These are phyloP conservation scores for Zangia roseola DNA, from an alignment of 768 basidiomycete species.

Conservation along the genomic window DNA sequence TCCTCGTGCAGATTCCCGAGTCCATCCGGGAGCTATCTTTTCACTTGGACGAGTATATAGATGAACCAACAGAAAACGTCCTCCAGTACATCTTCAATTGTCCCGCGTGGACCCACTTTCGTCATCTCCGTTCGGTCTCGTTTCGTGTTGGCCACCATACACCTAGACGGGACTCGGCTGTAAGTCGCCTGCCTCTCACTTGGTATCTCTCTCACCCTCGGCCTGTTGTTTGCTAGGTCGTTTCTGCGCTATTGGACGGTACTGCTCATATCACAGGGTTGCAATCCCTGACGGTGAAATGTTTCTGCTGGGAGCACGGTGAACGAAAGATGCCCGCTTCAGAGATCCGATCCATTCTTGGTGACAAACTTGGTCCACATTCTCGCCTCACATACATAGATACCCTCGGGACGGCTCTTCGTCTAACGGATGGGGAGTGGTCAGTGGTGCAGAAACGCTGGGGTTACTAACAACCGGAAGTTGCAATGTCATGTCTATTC, in stretches of 20 bases:
- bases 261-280: background rate
- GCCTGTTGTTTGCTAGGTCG: background rate
- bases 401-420: background rate
- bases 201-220: background rate
- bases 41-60: background rate
- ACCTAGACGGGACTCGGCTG: background rate
- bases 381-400: slow-evolving; percentile 2
- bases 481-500: no score
- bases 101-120: background rate
- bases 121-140: slow-evolving; percentile 9
- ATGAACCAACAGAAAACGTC: background rate
- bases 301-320: background rate
- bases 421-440: slow-evolving; percentile 6
- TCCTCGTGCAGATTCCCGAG: background rate
- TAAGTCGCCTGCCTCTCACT: background rate
- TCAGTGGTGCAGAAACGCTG: no score
- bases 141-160: background rate
- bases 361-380: background rate
- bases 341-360: background rate
- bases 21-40: slow-evolving; percentile 4
- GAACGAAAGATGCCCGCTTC: background rate
- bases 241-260: background rate
- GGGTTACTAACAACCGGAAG: no score
- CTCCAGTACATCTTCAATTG: background rate
- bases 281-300: no score